These are phyloP conservation scores for Zasmidium citrigriseum DNA, from an alignment of 2,329 filamentous ascomycete genomes.

Conservation along the genomic window DNA sequence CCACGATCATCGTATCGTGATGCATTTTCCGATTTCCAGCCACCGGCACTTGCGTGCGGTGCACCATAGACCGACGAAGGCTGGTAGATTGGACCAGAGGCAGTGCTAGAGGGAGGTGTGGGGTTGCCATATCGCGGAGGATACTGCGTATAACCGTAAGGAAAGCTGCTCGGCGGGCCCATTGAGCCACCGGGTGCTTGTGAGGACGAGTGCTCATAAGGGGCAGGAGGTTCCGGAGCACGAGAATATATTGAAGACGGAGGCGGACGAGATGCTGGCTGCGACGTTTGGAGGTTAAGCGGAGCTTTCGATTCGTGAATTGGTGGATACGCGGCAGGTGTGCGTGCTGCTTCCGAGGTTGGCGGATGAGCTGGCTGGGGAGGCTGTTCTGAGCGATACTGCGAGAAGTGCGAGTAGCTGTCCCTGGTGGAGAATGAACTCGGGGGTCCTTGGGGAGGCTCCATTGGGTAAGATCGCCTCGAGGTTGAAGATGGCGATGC, in stretches of 20 bases:
- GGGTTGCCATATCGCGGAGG: conserved; percentile 44
- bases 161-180: conserved; percentile 37
- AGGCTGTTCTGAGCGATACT: conserved; percentile 20
- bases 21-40: conserved; percentile 41
- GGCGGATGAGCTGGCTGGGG: conserved; percentile 16
- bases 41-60: conserved; percentile 37
- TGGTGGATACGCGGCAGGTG: conserved; percentile 26
- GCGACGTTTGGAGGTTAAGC: conserved; percentile 34
- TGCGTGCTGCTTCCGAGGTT: conserved; percentile 11
- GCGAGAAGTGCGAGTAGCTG: conserved; percentile 20
- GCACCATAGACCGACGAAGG: conserved; percentile 44
- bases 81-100: conserved; percentile 43
- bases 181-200: conserved; percentile 36
- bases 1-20: conserved; percentile 17
- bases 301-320: conserved; percentile 31
- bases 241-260: conserved; percentile 19
- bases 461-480: conserved; percentile 32
- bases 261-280: conserved; percentile 30
- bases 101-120: conserved; percentile 35
- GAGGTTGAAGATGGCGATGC: conserved; percentile 27
- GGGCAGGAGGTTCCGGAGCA: conserved; percentile 30
- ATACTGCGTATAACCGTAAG: conserved; percentile 44
- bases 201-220: conserved; percentile 39
- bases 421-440: conserved; percentile 14
- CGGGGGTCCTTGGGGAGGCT: conserved; percentile 32